Evolutionary conservation across 139 green algal genomes (phyloP), one percentile per base, ranked within the genome.

Genomic region (Tetraselmis chui): DNA sequence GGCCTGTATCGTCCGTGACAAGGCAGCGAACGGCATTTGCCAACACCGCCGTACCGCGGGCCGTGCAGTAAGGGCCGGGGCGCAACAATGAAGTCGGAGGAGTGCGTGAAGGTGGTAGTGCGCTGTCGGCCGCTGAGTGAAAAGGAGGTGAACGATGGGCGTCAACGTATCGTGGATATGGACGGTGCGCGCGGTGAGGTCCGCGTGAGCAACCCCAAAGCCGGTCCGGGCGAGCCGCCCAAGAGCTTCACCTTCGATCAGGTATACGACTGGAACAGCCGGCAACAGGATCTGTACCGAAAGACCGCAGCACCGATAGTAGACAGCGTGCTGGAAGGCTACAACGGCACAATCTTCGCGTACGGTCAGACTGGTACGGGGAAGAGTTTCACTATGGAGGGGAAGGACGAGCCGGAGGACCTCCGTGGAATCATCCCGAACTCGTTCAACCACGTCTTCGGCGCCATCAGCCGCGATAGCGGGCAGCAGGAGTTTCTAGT

Each of bases 171-270:
- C 30, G 88, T 98, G 26, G 87, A 93, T 0, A 88, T 96, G 75
- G 92, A 96, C 31, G 30, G 27, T 5, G 86, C 85, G 59, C 77
- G 30, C 1, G 89, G 89, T 0, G 77, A 90, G 75, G 86, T 85
- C 59, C 84, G 91, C 85, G 59, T 94, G 24, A 78, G 78, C 78
- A 94, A 94, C 79, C 89, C 91, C 0, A 92, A 92, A 78, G 81
- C 81, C 0, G 86, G 91, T 31, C 78, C 79, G 58, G 85, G 77
- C 22, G 84, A 86, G 74, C 59, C 82, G 45, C 67, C 75, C 23
- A 86, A 85, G 82, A 78, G 23, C 25, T 98, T 97, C 87, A 94
- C 93, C 23, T 98, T 98, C 82, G 95, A 98, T 82, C 82, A 87
- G 30, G 90, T 94, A 0, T 96, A 94, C 89, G 92, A 94, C 59